Base-by-base conservation (phyloP, 1,284 basidiomycete genomes). In the Malassezia caprae region DNA sequence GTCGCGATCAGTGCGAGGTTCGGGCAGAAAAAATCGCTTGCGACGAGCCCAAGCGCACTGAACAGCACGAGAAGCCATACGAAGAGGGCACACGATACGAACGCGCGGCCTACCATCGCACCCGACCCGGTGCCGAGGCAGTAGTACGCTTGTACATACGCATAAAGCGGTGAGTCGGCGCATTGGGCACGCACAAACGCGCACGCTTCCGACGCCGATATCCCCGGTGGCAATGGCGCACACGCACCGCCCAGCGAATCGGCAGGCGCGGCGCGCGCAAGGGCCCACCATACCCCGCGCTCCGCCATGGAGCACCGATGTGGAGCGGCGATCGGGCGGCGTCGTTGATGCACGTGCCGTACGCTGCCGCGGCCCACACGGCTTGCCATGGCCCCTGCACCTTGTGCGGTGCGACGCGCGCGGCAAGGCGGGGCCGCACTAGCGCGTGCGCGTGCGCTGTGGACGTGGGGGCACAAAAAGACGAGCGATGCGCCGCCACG, bases 11-110 rank as follows among this genome's bases (percentile, higher is more conserved):
- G 64, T 53, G 67, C 61, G 45, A 73, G 61, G 41, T 72, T 72
- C 10, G 72, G 70, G 50, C 67, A 69, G 53, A 73, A 72, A 47
- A 72, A 73, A 57, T 71, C 70, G 51, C 67, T 66, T 1, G 70
- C 70, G 8, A 72, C 67, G 15, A 73, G 51, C 24, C 70, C 68
- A 24, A 73, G 64, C 53, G 62, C 65, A 53, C 61, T 64, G 61
- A 73, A 73, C 24, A 73, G 60, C 50, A 69, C 58, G 24, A 66
- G 53, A 11, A 66, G 56, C 61, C 69, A 71, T 62, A 64, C 64
- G 3, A 47, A 8, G 11, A 52, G 28, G 7, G 37, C 10, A 5
- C 19, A 13, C 15, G 42, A 10, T 35, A 39, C 59, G 48, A 39
- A 48, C 30, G 17, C 46, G 43, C 26, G 43, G 26, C 28, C 49